These are phyloP conservation scores for Taphrina communis DNA, from an alignment of 1,139 yeast genomes.

Conservation along the genomic window DNA sequence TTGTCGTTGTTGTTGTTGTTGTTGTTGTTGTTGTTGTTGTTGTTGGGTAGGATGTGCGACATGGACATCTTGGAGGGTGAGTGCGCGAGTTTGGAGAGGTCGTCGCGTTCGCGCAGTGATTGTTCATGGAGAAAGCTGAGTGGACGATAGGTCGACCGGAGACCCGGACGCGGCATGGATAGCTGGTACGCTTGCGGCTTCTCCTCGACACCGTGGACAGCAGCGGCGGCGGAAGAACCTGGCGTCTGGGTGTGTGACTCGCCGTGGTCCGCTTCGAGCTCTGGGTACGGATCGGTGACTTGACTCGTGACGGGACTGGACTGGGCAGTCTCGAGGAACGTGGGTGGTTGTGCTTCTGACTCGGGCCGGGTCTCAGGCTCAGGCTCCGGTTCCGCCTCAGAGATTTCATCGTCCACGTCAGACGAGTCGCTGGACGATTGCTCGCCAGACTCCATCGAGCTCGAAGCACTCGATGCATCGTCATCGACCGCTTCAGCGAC, in stretches of 20 bases:
- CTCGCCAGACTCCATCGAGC: slow-evolving; percentile 20
- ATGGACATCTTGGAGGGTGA: slow-evolving; percentile 10
- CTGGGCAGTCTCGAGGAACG: slow-evolving; percentile 9
- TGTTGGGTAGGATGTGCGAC: neutral
- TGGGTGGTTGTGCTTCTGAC: neutral
- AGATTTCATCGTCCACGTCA: neutral
- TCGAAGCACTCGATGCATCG: slow-evolving; percentile 15
- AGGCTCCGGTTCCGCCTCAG: neutral
- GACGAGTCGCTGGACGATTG: slow-evolving; percentile 1
- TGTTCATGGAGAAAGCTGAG: slow-evolving; percentile 31
- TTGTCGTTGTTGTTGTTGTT: neutral
- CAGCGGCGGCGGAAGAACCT: neutral
- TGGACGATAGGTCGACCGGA: slow-evolving; percentile 18
- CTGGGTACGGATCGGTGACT: slow-evolving; percentile 12
- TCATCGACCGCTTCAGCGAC: neutral
- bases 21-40: neutral
- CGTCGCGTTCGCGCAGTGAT: slow-evolving; percentile 17
- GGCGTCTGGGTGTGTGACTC: neutral
- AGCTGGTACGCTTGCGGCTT: too few species aligned
- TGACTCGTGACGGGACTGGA: slow-evolving; percentile 17
- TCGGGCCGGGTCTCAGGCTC: neutral
- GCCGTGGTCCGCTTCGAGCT: slow-evolving; percentile 3
- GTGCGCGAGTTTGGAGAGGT: slow-evolving; percentile 13
- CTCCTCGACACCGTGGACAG: neutral
- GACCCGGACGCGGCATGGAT: slow-evolving; percentile 10